Base-by-base conservation (phyloP, 345 rosid genomes). In the Citrus medica region DNA sequence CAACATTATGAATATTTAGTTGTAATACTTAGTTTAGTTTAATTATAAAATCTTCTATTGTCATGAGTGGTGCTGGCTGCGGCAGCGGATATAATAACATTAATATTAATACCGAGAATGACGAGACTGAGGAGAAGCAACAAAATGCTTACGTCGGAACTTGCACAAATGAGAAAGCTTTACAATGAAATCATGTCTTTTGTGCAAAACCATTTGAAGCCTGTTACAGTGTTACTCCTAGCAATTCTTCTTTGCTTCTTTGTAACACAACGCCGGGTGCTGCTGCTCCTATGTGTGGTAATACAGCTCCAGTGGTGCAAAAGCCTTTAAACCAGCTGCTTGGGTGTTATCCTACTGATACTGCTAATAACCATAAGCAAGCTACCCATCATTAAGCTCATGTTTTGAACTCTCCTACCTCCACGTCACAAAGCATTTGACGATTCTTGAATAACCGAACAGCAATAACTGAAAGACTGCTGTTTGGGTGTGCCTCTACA, bases 101-200 rank as follows among this genome's bases (percentile, higher is more conserved):
- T n/a, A n/a, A n/a, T n/a, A n/a, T n/a, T n/a, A n/a, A n/a, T n/a
- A n/a, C n/a, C n/a, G n/a, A n/a, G n/a, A n/a, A n/a, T n/a, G n/a
- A n/a, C n/a, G n/a, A n/a, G n/a, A n/a, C n/a, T n/a, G n/a, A n/a
- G n/a, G n/a, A n/a, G n/a, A n/a, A n/a, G n/a, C n/a, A n/a, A n/a
- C n/a, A n/a, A n/a, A n/a, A n/a, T n/a, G n/a, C n/a, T n/a, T n/a
- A n/a, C n/a, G n/a, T n/a, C n/a, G 10, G 99, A 93, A 78, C 91
- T 93, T 10, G 88, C 92, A 40, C 96, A 93, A 73, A 95, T 93
- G 94, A 92, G 85, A 83, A 95, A 91, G 85, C 98, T 93, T 30
- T 93, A 93, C 87, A 90, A 90, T 76, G 98, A 95, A 82, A 92
- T 95, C 73, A 93, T 91, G 82, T 90, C 87, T 79, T 95, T 95